Evolutionary conservation across 2,329 filamentous ascomycete species (phyloP).

Genomic region (Penicillium fuscoglaucum): DNA sequence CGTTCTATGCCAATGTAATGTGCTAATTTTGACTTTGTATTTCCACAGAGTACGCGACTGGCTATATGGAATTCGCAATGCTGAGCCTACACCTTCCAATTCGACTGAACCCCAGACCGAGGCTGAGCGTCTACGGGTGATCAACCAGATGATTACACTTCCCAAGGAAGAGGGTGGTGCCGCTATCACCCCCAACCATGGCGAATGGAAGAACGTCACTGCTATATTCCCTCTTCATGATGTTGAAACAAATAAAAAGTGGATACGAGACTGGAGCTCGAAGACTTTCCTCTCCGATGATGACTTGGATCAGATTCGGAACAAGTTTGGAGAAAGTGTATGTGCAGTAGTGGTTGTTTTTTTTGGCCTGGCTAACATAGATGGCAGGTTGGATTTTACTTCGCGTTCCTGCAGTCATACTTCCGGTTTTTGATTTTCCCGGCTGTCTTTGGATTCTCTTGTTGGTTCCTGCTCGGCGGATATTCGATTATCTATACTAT

Average conservation of each 20-base stretch:
- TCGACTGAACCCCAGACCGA: constrained; percentile 82
- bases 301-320: constrained; percentile 73
- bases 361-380: background rate
- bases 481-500: constrained; percentile 83
- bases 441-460: constrained; percentile 72
- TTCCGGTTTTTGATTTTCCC: constrained; percentile 83
- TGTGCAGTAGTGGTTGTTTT: constrained; percentile 4
- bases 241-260: constrained; percentile 70
- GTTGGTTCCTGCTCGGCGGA: constrained; percentile 79
- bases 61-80: constrained; percentile 83
- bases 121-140: constrained; percentile 82
- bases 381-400: constrained; percentile 81
- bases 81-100: constrained; percentile 69
- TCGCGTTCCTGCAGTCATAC: constrained; percentile 92
- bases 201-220: constrained; percentile 71
- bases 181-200: constrained; percentile 68
- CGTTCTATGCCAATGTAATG: background rate
- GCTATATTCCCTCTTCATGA: constrained; percentile 81
- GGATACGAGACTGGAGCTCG: constrained; percentile 73
- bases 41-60: constrained; percentile 79
- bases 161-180: constrained; percentile 74
- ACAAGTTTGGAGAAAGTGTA: constrained; percentile 69
- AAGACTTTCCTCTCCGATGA: constrained; percentile 50
- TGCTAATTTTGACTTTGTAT: background rate
- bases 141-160: constrained; percentile 80